Evolutionary conservation across 192 early-diverging fungal genomes (phyloP), one percentile per base, ranked within the genome.

Genomic region (Backusella circina): DNA sequence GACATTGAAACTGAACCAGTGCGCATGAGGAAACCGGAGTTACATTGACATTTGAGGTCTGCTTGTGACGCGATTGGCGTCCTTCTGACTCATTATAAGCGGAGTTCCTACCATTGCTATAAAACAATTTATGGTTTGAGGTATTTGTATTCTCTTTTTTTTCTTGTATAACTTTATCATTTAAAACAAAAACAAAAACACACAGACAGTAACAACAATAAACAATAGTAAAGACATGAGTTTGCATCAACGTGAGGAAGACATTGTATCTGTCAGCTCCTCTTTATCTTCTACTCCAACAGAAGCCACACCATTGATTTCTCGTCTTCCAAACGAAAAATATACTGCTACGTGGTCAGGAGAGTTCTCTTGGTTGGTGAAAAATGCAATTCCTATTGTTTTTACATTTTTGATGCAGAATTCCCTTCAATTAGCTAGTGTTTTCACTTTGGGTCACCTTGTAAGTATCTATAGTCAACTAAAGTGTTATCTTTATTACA

Each of bases 321-420:
- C 21, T 7, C 23, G 23, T 15, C 6, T 28, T 16, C 15, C 33
- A 1, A 26, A 41, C 16, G 69, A 47, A 26, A 70, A 47, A 41
- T 12, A 6, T 38, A 5, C 10, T 3, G 15, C 38, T 30, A 23
- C 38, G 16, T 61, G 68, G 28, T 32, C 18, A 5, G 21, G n/a
- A 31, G 75, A 76, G 61, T 37, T 70, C 36, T 26, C 33, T 16
- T 81, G 80, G 80, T 44, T 81, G 15, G 70, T 77, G 15, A 68
- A 69, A 61, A 85, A 86, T 57, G 77, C 85, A 5, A 57, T 80
- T 10, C 91, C 92, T 1, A 80, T 91, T 28, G 75, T 90, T 16
- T 71, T 86, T 23, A 90, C 91, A 0, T 92, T 90, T 77, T 76
- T 91, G 18, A 77, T 94, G n/a, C 90, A 92, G 50, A 89, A 90